Base-by-base conservation (phyloP, 2,329 filamentous ascomycete genomes). In the Pseudogymnoascus sp. region DNA sequence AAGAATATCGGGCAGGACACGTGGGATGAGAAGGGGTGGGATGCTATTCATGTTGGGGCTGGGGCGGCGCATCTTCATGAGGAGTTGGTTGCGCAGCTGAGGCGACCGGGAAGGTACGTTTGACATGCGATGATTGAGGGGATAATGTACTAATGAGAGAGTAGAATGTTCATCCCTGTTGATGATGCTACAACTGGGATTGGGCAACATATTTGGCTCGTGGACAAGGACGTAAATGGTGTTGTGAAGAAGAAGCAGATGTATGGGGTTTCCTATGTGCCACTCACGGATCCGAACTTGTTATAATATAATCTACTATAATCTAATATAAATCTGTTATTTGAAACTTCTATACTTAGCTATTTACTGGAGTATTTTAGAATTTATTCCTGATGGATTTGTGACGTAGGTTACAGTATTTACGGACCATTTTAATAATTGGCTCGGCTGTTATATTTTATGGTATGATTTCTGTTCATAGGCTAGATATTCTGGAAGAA, bases 1-100 rank as follows among this genome's bases (percentile, higher is more conserved):
- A 4, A 77, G 1, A 75, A 76, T 51, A 81, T 78, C 68, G 75
- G 81, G 5, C 76, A 73, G 43, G 80, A 41, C 13, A 43, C 21
- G 36, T 43, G 79, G 5, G 80, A 80, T 63, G 77, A 80, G 77
- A 77, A 75, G 31, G 82, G 86, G 0, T 99, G 93, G 81, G 92
- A 98, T 80, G 93, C 90, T 2, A 98, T 99, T 65, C 95, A 98
- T 74, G 95, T 98, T 2, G 95, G 95, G 0, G 95, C 95, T 0
- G 90, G 92, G 6, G 93, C 93, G 0, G 83, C 78, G 23, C 83
- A 86, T 72, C 77, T 96, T 63, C 93, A 96, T 73, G 73, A 83
- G 16, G 83, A 84, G 65, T 77, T 98, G 68, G 77, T 96, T 54
- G 83, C 87, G 31, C 95, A 98, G 78, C 78, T 99, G 69, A 86